phyloP scores from a whole-genome alignment of 164 flowering plant genomes.

The Chimonanthus salicifolius region DNA sequence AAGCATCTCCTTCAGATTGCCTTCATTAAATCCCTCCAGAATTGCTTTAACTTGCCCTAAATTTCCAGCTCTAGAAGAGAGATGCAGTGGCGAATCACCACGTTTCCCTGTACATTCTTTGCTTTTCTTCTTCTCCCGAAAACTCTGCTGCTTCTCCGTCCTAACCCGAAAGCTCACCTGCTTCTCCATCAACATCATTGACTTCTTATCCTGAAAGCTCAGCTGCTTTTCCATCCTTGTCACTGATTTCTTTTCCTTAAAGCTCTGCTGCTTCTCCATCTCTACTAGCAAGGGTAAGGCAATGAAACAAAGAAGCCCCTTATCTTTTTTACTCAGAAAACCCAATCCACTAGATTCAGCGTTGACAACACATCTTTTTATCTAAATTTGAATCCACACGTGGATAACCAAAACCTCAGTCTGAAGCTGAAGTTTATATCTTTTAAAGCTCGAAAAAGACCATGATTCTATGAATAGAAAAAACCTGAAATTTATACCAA shows the following conservation, averaged over 20 bases:
- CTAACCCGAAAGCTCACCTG: conserved; percentile 33
- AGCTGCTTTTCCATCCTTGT: conserved; percentile 34
- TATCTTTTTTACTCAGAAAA: background rate
- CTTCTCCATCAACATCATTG: conserved; percentile 29
- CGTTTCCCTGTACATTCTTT: conserved; percentile 84
- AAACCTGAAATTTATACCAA: background rate
- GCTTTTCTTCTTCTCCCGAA: conserved; percentile 51
- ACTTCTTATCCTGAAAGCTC: conserved; percentile 45
- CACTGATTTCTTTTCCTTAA: conserved; percentile 39
- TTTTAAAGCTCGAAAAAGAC: background rate
- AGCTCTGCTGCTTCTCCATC: conserved; percentile 34
- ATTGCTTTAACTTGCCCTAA: conserved; percentile 52
- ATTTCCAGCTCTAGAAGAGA: conserved; percentile 74
- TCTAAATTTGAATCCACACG: background rate
- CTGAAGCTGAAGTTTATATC: background rate
- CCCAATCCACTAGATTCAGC: background rate
- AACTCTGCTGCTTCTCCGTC: conserved; percentile 43
- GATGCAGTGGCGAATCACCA: conserved; percentile 72
- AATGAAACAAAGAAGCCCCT: background rate
- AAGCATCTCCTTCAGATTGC: conserved; percentile 33
- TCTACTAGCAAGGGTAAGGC: background rate
- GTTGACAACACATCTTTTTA: background rate
- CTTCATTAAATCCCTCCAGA: conserved; percentile 32
- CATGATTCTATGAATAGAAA: background rate
- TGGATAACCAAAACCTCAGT: background rate